A percentile compares a stretch with the other conserved stretches of the same genome.
Conservation (phyloP, 768 basidiomycete species). For the Sarcomyxa edulis region DNA sequence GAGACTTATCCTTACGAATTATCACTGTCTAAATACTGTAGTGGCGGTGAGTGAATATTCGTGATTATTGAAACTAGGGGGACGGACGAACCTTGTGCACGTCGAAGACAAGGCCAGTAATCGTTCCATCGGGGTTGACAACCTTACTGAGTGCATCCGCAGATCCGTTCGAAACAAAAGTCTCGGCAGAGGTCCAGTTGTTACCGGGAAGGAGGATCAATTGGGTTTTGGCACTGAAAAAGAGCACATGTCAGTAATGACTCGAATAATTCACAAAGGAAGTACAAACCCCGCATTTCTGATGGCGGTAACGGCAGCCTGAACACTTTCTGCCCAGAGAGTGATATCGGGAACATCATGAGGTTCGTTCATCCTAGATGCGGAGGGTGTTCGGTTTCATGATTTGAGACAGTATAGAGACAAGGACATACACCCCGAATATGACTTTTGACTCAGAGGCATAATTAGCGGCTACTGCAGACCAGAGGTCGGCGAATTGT, state of each 20-base stretch:
- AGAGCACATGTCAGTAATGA: too few species aligned
- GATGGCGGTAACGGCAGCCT: constrained; percentile 60
- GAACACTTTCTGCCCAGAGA: constrained; percentile 46
- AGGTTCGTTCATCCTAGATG: constrained; percentile 55
- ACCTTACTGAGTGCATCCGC: constrained; percentile 41
- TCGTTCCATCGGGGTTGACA: constrained; percentile 39
- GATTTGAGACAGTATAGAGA: neutral
- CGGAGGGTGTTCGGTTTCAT: neutral
- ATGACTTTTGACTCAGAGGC: constrained; percentile 32
- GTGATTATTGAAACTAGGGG: too few species aligned
- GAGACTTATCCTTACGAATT: constrained; percentile 25
- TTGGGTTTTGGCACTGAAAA: constrained; percentile 42
- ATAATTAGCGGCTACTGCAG: constrained; percentile 45
- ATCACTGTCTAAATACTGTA: constrained; percentile 54
- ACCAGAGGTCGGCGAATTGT: constrained; percentile 50
- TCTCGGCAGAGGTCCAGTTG: constrained; percentile 48
- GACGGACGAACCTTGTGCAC: too few species aligned
- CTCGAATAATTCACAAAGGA: too few species aligned
- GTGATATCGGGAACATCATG: constrained; percentile 48
- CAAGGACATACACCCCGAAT: constrained; percentile 41
- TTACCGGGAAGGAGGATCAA: constrained; percentile 56
- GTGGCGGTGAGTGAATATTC: too few species aligned
- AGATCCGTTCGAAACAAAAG: constrained; percentile 46
- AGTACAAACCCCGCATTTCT: constrained; percentile 40
- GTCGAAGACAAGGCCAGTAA: constrained; percentile 47